phyloP scores from a whole-genome alignment of 2,329 filamentous ascomycete genomes.

The Colletotrichum sublineola region DNA sequence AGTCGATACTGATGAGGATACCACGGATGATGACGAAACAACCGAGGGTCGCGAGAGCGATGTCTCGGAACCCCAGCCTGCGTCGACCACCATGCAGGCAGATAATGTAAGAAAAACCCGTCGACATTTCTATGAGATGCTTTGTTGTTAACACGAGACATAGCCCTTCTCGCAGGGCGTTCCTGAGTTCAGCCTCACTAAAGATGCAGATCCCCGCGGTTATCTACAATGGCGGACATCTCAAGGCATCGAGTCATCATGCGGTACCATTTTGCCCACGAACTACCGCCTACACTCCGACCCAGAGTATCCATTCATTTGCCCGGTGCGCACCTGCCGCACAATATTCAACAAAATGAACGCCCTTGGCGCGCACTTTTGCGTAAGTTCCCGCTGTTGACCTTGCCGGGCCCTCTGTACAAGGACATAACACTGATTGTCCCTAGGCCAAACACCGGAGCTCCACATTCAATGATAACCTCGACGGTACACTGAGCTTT shows the following conservation, averaged over 20 bases:
- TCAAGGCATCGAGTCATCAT: slow-evolving; percentile 9
- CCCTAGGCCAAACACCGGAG: slow-evolving; percentile 42
- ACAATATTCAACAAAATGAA: slow-evolving; percentile 44
- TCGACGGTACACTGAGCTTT: slow-evolving; percentile 55
- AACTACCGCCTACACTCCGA: slow-evolving; percentile 49
- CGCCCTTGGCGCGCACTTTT: slow-evolving; percentile 45
- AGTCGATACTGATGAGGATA: slow-evolving; percentile 40
- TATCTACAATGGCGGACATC: slow-evolving; percentile 14
- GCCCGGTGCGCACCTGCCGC: slow-evolving; percentile 55
- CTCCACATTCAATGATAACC: slow-evolving; percentile 55
- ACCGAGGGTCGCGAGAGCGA: slow-evolving; percentile 13
- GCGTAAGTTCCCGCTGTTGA: slow-evolving; percentile 20
- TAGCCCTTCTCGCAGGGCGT: neutral
- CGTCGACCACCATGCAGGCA: neutral
- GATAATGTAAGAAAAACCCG: neutral
- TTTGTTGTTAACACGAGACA: neutral
- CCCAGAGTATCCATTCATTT: slow-evolving; percentile 48
- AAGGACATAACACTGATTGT: slow-evolving; percentile 9
- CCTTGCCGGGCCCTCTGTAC: neutral
- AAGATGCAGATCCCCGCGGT: neutral
- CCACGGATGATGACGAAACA: slow-evolving; percentile 26
- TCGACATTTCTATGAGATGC: too few relatives aligned
- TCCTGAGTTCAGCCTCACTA: neutral
- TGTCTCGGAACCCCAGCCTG: neutral
- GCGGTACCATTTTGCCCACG: slow-evolving; percentile 52